Evolutionary conservation across 1,284 basidiomycete species (phyloP), one percentile per base, ranked within the genome.

Genomic region (Cryptococcus jaspeensis): DNA sequence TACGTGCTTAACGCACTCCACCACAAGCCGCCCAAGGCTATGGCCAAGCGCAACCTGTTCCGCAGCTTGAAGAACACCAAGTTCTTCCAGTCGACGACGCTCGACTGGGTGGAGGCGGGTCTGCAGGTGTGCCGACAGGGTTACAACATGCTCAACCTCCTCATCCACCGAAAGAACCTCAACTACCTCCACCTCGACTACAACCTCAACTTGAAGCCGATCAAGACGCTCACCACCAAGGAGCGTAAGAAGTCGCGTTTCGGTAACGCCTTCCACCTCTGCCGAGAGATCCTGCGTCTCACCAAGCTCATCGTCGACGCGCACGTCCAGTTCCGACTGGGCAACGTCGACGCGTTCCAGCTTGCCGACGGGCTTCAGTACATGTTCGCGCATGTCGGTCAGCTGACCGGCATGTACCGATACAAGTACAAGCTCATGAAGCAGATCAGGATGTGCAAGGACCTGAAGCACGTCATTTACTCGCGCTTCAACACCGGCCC

Each of bases 191-290:
- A 81, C 65, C 74, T 81, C 58, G 79, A 81, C 64, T 81, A 80
- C 76, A 81, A 81, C 71, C 67, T 76, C 55, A 78, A 76, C 63
- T 62, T 77, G 59, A 97, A 98, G 80, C 95, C 95, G 12, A 94
- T 98, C 75, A 99, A 99, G 83, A 99, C 96, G 1, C 81, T 99
- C 48, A 99, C 96, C 6, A 99, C 96, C 18, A 99, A 99, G 79
- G 96, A 99, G 80, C 89, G 96, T 55, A 99, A 99, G 81, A 99
- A 99, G 82, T 98, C 94, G 50, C 90, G 96, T 64, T 99, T 99
- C 79, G 96, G 96, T 82, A 99, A 99, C 77, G 95, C 96, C 8
- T 99, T 83, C 74, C 96, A 99, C 76, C 76, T 99, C 62, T 96
- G 94, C 71, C 92, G 96, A 77, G 96, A 99, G 80, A 95, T 99